A percentile compares a stretch with the other conserved stretches of the same genome.
Conservation (phyloP, 345 rosid genomes). For the Salix koriyanagi region DNA sequence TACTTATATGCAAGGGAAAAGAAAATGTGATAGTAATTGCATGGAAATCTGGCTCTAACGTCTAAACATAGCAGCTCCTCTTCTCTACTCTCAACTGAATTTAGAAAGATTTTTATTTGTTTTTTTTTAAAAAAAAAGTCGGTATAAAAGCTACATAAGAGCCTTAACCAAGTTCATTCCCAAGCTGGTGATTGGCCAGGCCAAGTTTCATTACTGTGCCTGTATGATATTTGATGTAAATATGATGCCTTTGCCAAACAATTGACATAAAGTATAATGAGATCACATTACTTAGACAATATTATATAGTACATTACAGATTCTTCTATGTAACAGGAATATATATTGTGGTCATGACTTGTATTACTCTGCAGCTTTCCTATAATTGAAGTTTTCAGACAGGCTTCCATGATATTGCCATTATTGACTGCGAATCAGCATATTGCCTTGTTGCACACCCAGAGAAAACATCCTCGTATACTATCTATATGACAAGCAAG, state of each 20-base stretch:
- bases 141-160: not conserved
- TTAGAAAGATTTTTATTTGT: not conserved
- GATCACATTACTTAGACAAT: not conserved
- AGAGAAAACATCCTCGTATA: constrained; percentile 28
- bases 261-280: not conserved
- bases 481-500: constrained; percentile 37
- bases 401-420: not conserved
- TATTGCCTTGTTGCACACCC: constrained; percentile 16
- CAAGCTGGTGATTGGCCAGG: not conserved
- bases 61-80: not conserved
- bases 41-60: not conserved
- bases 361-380: constrained; percentile 1
- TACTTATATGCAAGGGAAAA: not conserved
- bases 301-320: not conserved
- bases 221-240: not conserved
- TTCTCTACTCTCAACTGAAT: not conserved
- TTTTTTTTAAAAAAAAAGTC: not conserved
- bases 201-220: too few relatives aligned
- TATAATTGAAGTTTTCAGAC: constrained; percentile 5
- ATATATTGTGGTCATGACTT: not conserved
- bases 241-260: not conserved
- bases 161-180: not conserved
- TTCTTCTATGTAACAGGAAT: not conserved
- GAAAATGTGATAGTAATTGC: not conserved
- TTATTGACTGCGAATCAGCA: not conserved